phyloP scores from a whole-genome alignment of 768 basidiomycete genomes.

The Dacryopinax spathularia region DNA sequence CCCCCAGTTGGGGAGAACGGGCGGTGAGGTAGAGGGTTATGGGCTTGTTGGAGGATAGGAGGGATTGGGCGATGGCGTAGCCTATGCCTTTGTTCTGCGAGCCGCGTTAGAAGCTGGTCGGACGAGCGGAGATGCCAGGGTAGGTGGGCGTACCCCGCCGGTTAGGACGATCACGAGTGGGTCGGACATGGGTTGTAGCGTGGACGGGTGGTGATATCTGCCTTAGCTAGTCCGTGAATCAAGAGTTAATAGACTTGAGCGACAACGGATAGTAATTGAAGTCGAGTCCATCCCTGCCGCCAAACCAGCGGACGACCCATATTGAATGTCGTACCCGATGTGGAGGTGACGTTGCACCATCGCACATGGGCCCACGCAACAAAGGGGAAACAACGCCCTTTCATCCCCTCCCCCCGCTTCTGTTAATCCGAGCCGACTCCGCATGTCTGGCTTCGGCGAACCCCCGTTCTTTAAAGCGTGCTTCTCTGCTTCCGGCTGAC shows the following conservation, averaged over 20 bases:
- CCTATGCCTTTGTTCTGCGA: not conserved
- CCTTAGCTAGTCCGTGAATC: no score
- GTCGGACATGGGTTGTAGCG: not conserved
- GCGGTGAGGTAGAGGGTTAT: not conserved
- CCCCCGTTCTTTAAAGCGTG: not conserved
- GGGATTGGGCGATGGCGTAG: not conserved
- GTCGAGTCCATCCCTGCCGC: no score
- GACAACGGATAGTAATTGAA: no score
- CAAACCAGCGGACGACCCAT: no score
- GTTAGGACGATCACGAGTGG: not conserved
- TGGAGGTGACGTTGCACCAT: slow-evolving; percentile 4
- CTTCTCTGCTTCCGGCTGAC: slow-evolving; percentile 1
- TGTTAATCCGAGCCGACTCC: no score
- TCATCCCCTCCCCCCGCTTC: not conserved
- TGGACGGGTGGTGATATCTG: no score
- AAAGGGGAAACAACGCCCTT: not conserved
- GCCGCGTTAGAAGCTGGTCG: not conserved
- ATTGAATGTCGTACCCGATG: no score
- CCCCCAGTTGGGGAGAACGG: not conserved
- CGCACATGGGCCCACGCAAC: no score
- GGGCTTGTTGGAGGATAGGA: not conserved
- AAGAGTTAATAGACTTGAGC: no score
- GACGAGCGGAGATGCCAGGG: not conserved
- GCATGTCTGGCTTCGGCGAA: not conserved
- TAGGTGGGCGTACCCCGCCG: not conserved